phyloP scores from a whole-genome alignment of 177 flowering plant species.

The Vitis hybrid region DNA sequence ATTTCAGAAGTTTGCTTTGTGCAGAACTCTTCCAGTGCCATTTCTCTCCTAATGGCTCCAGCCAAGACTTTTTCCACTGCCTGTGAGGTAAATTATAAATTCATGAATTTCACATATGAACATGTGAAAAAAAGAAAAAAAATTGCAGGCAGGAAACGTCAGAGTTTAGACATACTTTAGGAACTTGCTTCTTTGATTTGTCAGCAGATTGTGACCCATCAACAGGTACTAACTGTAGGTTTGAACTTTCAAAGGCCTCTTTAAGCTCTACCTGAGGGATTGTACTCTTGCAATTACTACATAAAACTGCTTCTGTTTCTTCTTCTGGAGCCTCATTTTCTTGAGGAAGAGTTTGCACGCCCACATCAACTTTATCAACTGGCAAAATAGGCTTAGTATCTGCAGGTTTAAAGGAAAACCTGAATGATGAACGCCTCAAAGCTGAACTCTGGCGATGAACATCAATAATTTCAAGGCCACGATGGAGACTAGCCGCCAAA shows the following conservation, averaged over 20 bases:
- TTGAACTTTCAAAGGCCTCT: conserved; percentile 39
- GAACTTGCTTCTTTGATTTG: conserved; percentile 59
- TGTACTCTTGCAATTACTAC: conserved; percentile 58
- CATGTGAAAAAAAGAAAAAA: background rate
- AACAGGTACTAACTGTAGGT: conserved; percentile 56
- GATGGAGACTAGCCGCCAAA: conserved; percentile 86
- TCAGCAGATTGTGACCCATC: conserved; percentile 47
- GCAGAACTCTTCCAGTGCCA: conserved; percentile 90
- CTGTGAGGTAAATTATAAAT: conserved; percentile 34
- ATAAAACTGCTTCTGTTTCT: conserved; percentile 34
- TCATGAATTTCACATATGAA: background rate
- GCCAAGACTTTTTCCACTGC: conserved; percentile 97
- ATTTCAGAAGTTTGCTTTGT: conserved; percentile 82
- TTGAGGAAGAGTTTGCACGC: conserved; percentile 63
- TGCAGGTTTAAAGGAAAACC: conserved; percentile 62
- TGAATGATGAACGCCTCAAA: conserved; percentile 62
- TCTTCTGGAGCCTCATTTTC: conserved; percentile 25
- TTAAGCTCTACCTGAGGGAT: conserved; percentile 30
- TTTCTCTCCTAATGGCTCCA: conserved; percentile 94
- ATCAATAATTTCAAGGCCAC: conserved; percentile 78
- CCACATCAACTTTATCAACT: conserved; percentile 65
- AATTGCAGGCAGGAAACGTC: background rate
- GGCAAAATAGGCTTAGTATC: conserved; percentile 42
- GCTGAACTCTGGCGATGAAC: conserved; percentile 56
- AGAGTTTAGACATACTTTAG: conserved; percentile 51